A percentile compares a stretch with the other conserved stretches of the same genome.
Evolutionary conservation across 345 rosid genomes (phyloP).

Genomic region (Nephelium lappaceum): DNA sequence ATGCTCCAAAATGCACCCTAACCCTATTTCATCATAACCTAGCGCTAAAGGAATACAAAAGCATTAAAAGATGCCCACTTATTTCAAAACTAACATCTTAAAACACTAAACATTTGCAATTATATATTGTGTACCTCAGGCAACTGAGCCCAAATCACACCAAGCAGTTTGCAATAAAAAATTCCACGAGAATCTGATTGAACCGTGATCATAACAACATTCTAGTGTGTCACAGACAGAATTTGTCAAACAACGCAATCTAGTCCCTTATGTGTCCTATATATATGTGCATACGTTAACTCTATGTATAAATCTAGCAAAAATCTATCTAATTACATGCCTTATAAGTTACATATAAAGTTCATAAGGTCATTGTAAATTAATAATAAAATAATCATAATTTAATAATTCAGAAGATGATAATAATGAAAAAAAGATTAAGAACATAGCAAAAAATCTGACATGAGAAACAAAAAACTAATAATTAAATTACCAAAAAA

Average conservation of each 20-base stretch:
- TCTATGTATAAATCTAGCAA: neutral
- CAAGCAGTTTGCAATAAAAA: slow-evolving; percentile 94
- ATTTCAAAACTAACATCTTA: neutral
- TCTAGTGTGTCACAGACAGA: neutral
- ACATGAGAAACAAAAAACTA: neutral
- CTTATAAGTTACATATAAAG: neutral
- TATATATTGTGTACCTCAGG: slow-evolving; percentile 59
- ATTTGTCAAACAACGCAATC: neutral
- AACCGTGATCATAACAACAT: slow-evolving; percentile 95
- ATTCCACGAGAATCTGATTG: slow-evolving; percentile 84
- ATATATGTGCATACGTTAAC: neutral
- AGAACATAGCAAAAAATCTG: neutral
- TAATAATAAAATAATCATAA: neutral
- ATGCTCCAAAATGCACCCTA: too few relatives aligned
- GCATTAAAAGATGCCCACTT: neutral
- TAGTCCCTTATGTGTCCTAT: neutral
- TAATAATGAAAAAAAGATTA: neutral
- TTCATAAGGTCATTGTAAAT: neutral
- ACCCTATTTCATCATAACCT: neutral
- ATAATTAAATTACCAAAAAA: neutral
- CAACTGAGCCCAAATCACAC: slow-evolving; percentile 86
- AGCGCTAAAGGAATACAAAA: neutral
- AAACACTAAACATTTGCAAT: too few relatives aligned
- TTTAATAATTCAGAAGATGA: neutral
- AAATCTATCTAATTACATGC: neutral